These are phyloP conservation scores for Stemphylium lycopersici DNA, from an alignment of 2,329 filamentous ascomycete species.

Conservation along the genomic window DNA sequence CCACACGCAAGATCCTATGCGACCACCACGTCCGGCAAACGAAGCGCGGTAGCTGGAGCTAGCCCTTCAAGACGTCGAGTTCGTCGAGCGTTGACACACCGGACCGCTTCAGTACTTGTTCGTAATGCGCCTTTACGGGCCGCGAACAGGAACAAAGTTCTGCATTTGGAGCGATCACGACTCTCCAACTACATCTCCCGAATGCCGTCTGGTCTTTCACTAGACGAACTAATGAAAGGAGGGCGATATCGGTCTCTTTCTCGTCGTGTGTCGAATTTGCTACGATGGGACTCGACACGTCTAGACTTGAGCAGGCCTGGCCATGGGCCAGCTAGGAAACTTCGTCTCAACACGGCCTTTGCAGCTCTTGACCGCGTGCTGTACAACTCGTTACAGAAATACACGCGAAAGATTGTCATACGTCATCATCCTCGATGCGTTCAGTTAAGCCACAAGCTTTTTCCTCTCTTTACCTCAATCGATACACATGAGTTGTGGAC, in stretches of 20 bases:
- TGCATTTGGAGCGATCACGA: conserved; percentile 13
- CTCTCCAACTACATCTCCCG: conserved; percentile 17
- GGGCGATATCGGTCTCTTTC: conserved; percentile 40
- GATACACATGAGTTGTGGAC: conserved; percentile 18
- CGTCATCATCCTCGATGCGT: conserved; percentile 27
- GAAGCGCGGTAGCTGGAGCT: neutral
- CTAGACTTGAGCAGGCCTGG: conserved; percentile 13
- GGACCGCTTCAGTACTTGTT: conserved; percentile 1
- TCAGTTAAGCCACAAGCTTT: conserved; percentile 18
- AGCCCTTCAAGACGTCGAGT: neutral
- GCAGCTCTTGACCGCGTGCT: conserved; percentile 33
- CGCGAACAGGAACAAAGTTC: conserved; percentile 6
- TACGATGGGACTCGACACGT: conserved; percentile 12
- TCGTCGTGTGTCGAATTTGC: conserved; percentile 32
- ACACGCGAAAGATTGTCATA: conserved; percentile 25
- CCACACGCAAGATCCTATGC: conserved; percentile 19
- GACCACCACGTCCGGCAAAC: neutral
- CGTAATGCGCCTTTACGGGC: conserved; percentile 2
- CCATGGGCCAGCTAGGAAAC: neutral
- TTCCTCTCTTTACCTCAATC: conserved; percentile 6
- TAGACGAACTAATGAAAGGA: conserved; percentile 6
- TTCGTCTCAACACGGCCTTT: conserved; percentile 25
- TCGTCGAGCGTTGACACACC: neutral
- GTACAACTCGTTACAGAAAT: conserved; percentile 23
- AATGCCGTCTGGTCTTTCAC: conserved; percentile 1